Evolutionary conservation across 768 basidiomycete genomes (phyloP), one percentile per base, ranked within the genome.

Genomic region (Tricholoma terreum): DNA sequence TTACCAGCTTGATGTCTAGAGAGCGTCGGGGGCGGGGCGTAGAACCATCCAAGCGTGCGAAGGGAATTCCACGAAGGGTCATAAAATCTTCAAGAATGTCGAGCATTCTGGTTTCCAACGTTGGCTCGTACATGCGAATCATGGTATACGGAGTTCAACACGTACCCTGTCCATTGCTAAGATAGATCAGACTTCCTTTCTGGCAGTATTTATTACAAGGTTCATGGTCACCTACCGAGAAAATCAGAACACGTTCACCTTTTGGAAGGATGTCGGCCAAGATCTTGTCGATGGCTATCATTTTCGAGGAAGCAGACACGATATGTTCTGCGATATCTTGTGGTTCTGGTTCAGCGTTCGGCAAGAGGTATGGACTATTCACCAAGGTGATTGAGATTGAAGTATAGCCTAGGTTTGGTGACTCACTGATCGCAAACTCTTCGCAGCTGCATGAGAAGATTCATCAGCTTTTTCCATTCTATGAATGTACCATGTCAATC

Each of bases 31-130:
- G 78, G 6, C 85, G 76, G 10, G 69, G 62, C 7, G 81, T 83
- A 0, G 60, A 58, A 10, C 87, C 87, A 65, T 89, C 85, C 19
- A 89, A 70, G 27, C 83, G 81, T 43, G 83, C 83, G 67, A 80
- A 87, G 30, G 78, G 73, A 66, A 85, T 84, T 2, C 65, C 64
- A n/a, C 86, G 78, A 50, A 86, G 71, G 11, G 72, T 71, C 75
- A 89, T 77, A 67, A 83, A 85, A 58, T 90, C 89, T 63, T 88
- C 86, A 4, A 90, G 66, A 35, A 86, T 64, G 58, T 89, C 84
- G 56, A 90, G 78, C 82, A 89, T 87, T 52, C 84, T 84, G 50
- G 46, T 56, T 66, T 50, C 11, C 1, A 43, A 8, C 24, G 9
- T 52, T 21, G 40, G 3, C 6, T 7, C 17, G 22, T 2, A 27